Base-by-base conservation (phyloP, 2,329 filamentous ascomycete species). In the Elsinoe ampelina region DNA sequence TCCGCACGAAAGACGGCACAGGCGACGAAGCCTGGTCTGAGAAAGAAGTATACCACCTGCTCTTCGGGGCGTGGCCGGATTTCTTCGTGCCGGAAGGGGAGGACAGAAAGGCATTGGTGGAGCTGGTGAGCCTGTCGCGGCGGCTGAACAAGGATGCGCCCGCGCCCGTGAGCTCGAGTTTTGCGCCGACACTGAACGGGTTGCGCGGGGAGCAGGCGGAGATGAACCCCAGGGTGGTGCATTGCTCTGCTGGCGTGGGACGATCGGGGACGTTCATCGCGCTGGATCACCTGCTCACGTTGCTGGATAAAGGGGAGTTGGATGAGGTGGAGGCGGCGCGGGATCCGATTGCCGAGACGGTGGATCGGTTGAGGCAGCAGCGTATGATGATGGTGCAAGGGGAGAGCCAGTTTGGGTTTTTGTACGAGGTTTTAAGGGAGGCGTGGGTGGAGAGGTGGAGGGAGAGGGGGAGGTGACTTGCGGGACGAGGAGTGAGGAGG, bases 381-480 rank as follows among this genome's bases (percentile, higher is more conserved):
- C 81, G 93, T 15, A 87, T 89, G 75, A 88, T 85, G 72, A 98
- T 98, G 93, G 93, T 98, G 4, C 93, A 97, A 72, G 85, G 87
- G 45, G 87, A 92, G 64, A 70, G 79, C 48, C 93, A 98, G 69
- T 93, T 87, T 65, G 72, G 81, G 36, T 96, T 97, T 69, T 81
- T 98, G 58, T 97, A 98, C 72, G 83, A 90, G 65, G 88, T 95
- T 1, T 71, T 96, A 65, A 80, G 83, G 54, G 86, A 89, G 68
- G 75, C 83, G 55, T 91, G 87, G 84, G 73, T 82, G 60, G 83
- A 87, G 34, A 66, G 71, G 15, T 43, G 48, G 39, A 20, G 35
- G 15, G 26, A 48, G 42, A 48, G 19, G 42, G 45, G 35, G 19
- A 42, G 36, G 39, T 45, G 48, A 58, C 41, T 45, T 22, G 45